Conservation (phyloP, 2,329 filamentous ascomycete species). For the Fusarium anguioides region DNA sequence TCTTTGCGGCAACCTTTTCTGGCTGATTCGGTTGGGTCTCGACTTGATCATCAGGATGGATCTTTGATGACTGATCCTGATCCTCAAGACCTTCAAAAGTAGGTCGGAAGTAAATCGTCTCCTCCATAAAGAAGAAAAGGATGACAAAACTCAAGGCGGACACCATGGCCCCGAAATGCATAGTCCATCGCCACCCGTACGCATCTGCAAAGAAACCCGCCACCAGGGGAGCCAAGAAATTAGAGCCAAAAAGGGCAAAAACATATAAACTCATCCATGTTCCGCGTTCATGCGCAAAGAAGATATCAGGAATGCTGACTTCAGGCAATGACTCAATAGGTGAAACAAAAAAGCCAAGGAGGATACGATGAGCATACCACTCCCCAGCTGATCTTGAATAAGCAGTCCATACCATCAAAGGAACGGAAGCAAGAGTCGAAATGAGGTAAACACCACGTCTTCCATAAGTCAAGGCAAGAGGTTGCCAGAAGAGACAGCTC, state of each 20-base stretch:
- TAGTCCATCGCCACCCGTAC: neutral
- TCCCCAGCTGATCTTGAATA: neutral
- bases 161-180: neutral
- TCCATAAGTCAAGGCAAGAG: neutral
- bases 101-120: neutral
- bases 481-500: conserved; percentile 7
- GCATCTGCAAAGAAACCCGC: neutral
- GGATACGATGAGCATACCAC: conserved; percentile 1
- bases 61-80: neutral
- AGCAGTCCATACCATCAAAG: neutral
- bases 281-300: conserved; percentile 2
- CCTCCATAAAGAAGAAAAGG: neutral
- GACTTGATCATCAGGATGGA: neutral
- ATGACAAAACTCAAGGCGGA: neutral
- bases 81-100: neutral
- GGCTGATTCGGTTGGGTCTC: neutral
- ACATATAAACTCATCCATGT: neutral
- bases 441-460: conserved; percentile 1
- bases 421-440: neutral
- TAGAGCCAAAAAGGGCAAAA: neutral
- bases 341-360: neutral
- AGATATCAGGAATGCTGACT: neutral
- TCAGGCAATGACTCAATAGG: neutral
- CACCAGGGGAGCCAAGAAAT: neutral
- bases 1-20: neutral